Evolutionary conservation across 148 eudicot species (phyloP), one percentile per base, ranked within the genome.

Genomic region (Arbutus unedo): DNA sequence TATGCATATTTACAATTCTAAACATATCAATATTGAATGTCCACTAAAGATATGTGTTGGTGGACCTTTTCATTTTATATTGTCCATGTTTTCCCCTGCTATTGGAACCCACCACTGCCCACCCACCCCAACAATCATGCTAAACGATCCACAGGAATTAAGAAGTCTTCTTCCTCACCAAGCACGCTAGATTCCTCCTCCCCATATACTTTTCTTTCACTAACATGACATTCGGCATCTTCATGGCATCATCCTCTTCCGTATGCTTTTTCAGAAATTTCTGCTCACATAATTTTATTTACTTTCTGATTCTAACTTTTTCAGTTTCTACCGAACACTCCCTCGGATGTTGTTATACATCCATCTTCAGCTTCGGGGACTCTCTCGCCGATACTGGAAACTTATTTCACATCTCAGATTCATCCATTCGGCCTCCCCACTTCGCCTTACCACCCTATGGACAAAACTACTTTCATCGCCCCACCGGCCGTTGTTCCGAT

Each of bases 351-450:
- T 85, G 85, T 64, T 87, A 75, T 77, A 81, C 79, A 19, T 85
- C 89, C 43, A 89, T 89, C 10, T 68, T 87, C 54, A 82, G 91
- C 84, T 89, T 89, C 14, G 91, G 91, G 4, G 88, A 89, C 53
- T 89, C 89, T 0, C 60, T 89, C 6, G 84, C 91, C 2, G 91
- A 89, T 45, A 89, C 89, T 16, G 91, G 91, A 14, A 89, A 89
- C 73, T 55, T 67, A 1, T 6, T 79, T 7, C 80, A 41, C n/a
- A 74, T 79, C 59, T 21, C 81, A 3, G 14, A 23, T 8, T 10
- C 7, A 21, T 50, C 80, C 67, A 38, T 4, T 66, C 23, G 7
- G 2, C 23, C 54, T 9, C 84, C 83, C 11, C 50, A 54, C 51
- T 83, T 47, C 51, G 64, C 60, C 8, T 51, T 50, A 2, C 87